Evolutionary conservation across 164 flowering plant species (phyloP), one percentile per base, ranked within the genome.

Genomic region (Brasenia schreberi): DNA sequence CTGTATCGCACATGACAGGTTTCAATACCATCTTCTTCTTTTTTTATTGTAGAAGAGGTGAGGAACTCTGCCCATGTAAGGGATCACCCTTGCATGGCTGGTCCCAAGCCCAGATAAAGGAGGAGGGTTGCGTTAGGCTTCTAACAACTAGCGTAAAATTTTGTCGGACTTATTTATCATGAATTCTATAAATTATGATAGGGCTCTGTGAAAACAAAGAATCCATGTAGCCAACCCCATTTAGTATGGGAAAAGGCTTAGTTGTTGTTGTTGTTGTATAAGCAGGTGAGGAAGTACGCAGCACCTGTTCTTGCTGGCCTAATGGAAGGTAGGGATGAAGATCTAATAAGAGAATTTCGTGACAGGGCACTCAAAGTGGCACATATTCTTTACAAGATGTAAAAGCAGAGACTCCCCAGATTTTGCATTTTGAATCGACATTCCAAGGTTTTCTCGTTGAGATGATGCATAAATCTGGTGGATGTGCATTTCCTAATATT

Each of bases 211-310:
- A n/a, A n/a, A n/a, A n/a, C n/a, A n/a, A n/a, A n/a, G n/a, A n/a
- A n/a, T n/a, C n/a, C n/a, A n/a, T n/a, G n/a, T n/a, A n/a, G n/a
- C n/a, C n/a, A n/a, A n/a, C n/a, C n/a, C n/a, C n/a, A n/a, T n/a
- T n/a, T n/a, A n/a, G n/a, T n/a, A n/a, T n/a, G 52, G 52, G 10
- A 10, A 6, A 44, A 44, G 10, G 52, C 10, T 44, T 44, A 44
- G 10, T 44, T 44, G 52, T 6, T 6, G 52, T 0, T 60, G 56
- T 63, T 67, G 42, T 27, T 62, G 42, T 60, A 10, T 61, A 18
- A 11, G 71, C 84, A 94, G 97, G 97, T 94, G 60, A 83, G 97
- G 71, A 96, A 94, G 84, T 97, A 91, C 79, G 99, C 97, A 49
- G 96, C 97, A 18, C 90, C 88, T 19, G 99, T 94, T 78, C 81